Evolutionary conservation across 495 filamentous ascomycete genomes (phyloP).

Genomic region (Penicillium flavigenum): DNA sequence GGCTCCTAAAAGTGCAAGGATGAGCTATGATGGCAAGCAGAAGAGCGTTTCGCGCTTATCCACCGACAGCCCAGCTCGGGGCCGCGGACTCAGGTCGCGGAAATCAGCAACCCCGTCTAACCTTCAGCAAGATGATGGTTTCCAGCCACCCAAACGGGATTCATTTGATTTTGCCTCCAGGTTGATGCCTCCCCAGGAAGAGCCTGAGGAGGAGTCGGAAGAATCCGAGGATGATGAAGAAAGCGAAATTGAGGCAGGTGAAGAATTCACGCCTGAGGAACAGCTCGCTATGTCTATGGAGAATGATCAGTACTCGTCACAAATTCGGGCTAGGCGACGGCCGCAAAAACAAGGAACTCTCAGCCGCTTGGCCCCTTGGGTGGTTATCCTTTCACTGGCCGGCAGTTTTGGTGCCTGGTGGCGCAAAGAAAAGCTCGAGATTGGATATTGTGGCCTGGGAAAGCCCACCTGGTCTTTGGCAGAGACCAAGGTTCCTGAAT

Average conservation of each 20-base stretch:
- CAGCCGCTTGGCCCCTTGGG: conserved; percentile 57
- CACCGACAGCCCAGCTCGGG: conserved; percentile 30
- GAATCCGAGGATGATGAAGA: conserved; percentile 44
- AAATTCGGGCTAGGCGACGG: conserved; percentile 35
- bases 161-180: conserved; percentile 47
- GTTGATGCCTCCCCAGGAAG: conserved; percentile 27
- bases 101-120: conserved; percentile 35
- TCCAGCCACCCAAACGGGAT: conserved; percentile 37
- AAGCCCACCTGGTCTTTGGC: conserved; percentile 56
- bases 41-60: conserved; percentile 49
- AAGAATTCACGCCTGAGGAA: conserved; percentile 93
- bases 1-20: conserved; percentile 29
- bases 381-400: conserved; percentile 64
- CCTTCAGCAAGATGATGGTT: conserved; percentile 41
- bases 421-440: conserved; percentile 88
- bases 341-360: conserved; percentile 36
- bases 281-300: conserved; percentile 75
- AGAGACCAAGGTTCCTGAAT: conserved; percentile 61
- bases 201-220: conserved; percentile 36
- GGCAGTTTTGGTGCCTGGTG: conserved; percentile 77
- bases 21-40: conserved; percentile 47
- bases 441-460: conserved; percentile 92
- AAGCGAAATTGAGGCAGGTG: conserved; percentile 60
- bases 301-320: conserved; percentile 43
- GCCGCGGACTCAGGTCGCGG: conserved; percentile 40